Evolutionary conservation across 768 basidiomycete species (phyloP).

Genomic region (Lentinula sp.): DNA sequence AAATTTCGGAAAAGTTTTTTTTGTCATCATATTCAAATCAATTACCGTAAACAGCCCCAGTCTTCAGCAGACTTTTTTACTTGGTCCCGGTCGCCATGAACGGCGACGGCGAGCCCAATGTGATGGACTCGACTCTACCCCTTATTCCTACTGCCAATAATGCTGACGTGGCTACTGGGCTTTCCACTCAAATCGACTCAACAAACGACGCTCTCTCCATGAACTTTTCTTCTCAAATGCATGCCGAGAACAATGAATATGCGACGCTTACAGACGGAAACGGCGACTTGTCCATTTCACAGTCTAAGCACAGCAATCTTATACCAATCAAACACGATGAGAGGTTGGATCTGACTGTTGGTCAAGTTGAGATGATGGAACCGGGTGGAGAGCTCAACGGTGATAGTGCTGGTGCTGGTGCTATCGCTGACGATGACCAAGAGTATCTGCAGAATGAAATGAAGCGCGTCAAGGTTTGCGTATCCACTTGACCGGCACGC

Average conservation of each 20-base stretch:
- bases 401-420: slow-evolving; percentile 25
- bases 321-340: slow-evolving; percentile 9
- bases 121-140: slow-evolving; percentile 23
- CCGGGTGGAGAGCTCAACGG: slow-evolving; percentile 31
- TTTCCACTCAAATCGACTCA: not conserved
- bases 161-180: slow-evolving; percentile 23
- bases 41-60: not conserved
- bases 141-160: slow-evolving; percentile 19
- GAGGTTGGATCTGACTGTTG: slow-evolving; percentile 26
- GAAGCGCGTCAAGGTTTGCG: slow-evolving; percentile 78
- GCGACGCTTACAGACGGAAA: slow-evolving; percentile 20
- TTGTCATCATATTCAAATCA: not conserved
- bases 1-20: not conserved
- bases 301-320: slow-evolving; percentile 6
- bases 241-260: not conserved
- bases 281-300: slow-evolving; percentile 20
- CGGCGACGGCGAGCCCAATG: slow-evolving; percentile 28
- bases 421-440: slow-evolving; percentile 47
- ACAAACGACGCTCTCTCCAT: slow-evolving; percentile 11
- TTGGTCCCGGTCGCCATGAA: slow-evolving; percentile 35
- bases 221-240: slow-evolving; percentile 7
- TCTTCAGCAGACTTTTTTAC: slow-evolving; percentile 14
- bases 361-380: slow-evolving; percentile 42
- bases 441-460: slow-evolving; percentile 66
- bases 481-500: slow-evolving; percentile 9